Percentiles rank a stretch among this genome's conserved stretches.
These are phyloP conservation scores for Leccinum angustisporum DNA, from an alignment of 1,284 basidiomycete species.

Conservation along the genomic window DNA sequence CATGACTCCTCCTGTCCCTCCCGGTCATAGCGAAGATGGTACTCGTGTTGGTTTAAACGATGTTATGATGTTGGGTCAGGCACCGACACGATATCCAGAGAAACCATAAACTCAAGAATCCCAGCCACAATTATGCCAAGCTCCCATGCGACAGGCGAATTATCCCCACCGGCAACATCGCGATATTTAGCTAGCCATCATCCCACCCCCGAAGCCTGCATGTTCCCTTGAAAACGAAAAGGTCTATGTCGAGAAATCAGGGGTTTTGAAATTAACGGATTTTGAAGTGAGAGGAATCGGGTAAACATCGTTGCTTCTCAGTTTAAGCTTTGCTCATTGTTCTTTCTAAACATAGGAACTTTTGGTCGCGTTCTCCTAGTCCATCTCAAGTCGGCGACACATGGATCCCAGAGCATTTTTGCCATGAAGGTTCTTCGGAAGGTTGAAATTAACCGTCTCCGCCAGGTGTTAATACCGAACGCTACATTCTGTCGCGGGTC, in stretches of 20 bases:
- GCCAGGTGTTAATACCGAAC: conserved; percentile 98
- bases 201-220: conserved; percentile 43
- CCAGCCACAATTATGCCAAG: conserved; percentile 8
- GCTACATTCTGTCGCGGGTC: conserved; percentile 89
- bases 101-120: conserved; percentile 11
- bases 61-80: conserved; percentile 33
- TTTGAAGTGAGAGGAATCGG: conserved; percentile 76
- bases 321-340: conserved; percentile 4
- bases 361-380: conserved; percentile 92
- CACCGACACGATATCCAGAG: conserved; percentile 30
- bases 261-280: conserved; percentile 64
- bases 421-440: conserved; percentile 94
- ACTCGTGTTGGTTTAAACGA: conserved; percentile 24
- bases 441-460: conserved; percentile 90
- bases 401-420: conserved; percentile 65
- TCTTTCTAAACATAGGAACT: conserved; percentile 80
- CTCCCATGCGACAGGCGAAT: conserved; percentile 10
- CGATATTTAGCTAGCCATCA: conserved; percentile 20
- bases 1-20: conserved; percentile 61
- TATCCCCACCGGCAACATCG: conserved; percentile 14
- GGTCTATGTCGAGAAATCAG: conserved; percentile 56
- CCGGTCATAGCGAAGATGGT: conserved; percentile 40
- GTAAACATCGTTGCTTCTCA: conserved; percentile 38
- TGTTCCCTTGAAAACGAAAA: conserved; percentile 67
- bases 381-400: conserved; percentile 53